Evolutionary conservation across 768 basidiomycete genomes (phyloP).

Genomic region (Serendipita sp.): DNA sequence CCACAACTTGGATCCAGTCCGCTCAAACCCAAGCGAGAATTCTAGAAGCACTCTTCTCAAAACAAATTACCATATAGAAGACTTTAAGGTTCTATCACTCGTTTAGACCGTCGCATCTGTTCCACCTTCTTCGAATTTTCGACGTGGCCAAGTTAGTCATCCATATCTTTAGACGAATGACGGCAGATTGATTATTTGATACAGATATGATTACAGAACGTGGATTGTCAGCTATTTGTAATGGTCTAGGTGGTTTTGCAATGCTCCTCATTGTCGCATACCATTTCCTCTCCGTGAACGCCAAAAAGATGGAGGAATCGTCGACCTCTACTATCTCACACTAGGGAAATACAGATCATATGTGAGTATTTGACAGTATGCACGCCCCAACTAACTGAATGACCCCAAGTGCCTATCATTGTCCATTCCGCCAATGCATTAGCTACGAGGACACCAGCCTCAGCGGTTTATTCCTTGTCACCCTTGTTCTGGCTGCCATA

Average conservation of each 20-base stretch:
- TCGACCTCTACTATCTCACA: neutral
- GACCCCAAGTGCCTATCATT: too few species aligned
- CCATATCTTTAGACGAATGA: too few species aligned
- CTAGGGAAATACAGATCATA: too few species aligned
- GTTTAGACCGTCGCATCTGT: neutral
- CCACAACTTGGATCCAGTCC: neutral
- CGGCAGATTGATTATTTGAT: neutral
- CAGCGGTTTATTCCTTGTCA: too few species aligned
- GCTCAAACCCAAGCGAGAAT: neutral
- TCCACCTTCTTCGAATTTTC: neutral
- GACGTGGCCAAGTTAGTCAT: neutral
- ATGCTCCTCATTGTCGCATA: slow-evolving; percentile 25
- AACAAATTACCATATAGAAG: neutral
- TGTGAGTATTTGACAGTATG: too few species aligned
- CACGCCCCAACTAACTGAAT: too few species aligned
- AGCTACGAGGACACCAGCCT: too few species aligned
- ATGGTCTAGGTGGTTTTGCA: slow-evolving; percentile 20
- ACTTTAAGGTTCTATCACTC: neutral
- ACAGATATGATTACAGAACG: slow-evolving; percentile 5
- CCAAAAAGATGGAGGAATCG: slow-evolving; percentile 13
- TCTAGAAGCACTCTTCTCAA: neutral
- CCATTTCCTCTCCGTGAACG: slow-evolving; percentile 26
- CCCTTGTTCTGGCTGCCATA: too few species aligned
- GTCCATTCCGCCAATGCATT: too few species aligned
- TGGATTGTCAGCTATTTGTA: neutral